A percentile compares a stretch with the other conserved stretches of the same genome.
These are phyloP conservation scores for Gossypium longicalyx DNA, from an alignment of 345 rosid genomes.

Conservation along the genomic window DNA sequence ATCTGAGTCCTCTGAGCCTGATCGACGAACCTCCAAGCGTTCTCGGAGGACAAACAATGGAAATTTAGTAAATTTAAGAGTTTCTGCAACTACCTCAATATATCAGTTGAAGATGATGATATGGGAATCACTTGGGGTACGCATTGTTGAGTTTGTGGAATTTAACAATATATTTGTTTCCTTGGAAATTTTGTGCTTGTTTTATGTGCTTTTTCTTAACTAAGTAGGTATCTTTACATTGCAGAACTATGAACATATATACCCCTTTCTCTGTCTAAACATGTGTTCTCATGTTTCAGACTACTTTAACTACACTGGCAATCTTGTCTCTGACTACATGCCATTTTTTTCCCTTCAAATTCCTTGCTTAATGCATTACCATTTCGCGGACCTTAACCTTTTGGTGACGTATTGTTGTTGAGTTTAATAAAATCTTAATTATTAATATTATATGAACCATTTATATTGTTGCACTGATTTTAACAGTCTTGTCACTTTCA, in stretches of 20 bases:
- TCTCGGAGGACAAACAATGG: slow-evolving; percentile 75
- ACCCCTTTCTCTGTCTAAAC: neutral
- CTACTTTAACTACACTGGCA: neutral
- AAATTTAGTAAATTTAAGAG: slow-evolving; percentile 65
- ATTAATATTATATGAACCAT: neutral
- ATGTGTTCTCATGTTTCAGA: neutral
- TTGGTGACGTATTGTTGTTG: neutral
- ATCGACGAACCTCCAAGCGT: slow-evolving; percentile 80
- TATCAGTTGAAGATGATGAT: slow-evolving; percentile 99
- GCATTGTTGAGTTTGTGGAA: slow-evolving; percentile 16
- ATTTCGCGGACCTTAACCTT: neutral
- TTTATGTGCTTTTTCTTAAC: neutral
- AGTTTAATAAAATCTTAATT: neutral
- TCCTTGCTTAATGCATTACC: neutral
- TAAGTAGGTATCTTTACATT: neutral
- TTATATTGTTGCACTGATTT: neutral
- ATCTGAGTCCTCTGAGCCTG: slow-evolving; percentile 66
- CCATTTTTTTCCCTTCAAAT: neutral
- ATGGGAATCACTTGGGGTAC: slow-evolving; percentile 98
- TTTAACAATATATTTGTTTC: neutral
- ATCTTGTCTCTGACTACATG: neutral
- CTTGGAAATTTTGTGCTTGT: neutral
- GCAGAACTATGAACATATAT: neutral
- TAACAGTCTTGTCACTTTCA: neutral
- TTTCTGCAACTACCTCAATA: slow-evolving; percentile 80